Evolutionary conservation across 2,329 filamentous ascomycete genomes (phyloP).

Genomic region (Cytospora paraplurivora): DNA sequence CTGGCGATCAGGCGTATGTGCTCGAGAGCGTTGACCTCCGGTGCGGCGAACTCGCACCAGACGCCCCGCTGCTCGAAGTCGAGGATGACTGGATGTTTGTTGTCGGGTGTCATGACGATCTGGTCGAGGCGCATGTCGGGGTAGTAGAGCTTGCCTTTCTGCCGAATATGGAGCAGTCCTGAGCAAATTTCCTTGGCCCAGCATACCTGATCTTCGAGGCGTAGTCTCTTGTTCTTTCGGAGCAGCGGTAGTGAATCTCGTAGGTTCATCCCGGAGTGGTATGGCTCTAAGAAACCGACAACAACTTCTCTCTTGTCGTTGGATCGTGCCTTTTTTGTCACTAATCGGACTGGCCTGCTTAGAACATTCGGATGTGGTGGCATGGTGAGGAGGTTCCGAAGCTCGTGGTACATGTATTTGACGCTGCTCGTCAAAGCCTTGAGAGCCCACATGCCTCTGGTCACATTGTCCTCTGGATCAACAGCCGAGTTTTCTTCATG

Average conservation of each 20-base stretch:
- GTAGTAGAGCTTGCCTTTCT: constrained; percentile 52
- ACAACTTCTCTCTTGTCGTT: constrained; percentile 59
- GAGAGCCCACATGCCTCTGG: constrained; percentile 51
- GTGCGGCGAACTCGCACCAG: constrained; percentile 63
- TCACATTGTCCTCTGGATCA: not conserved
- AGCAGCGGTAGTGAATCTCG: constrained; percentile 57
- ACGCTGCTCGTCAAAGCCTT: constrained; percentile 60
- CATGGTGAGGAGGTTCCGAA: constrained; percentile 56
- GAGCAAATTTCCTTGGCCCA: constrained; percentile 57
- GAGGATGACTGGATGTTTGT: constrained; percentile 54
- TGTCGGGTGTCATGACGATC: constrained; percentile 51
- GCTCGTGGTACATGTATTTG: constrained; percentile 64
- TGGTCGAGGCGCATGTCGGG: constrained; percentile 63
- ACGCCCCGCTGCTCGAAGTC: constrained; percentile 66
- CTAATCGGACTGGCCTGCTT: constrained; percentile 52
- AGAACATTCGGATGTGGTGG: constrained; percentile 57
- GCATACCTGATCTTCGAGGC: constrained; percentile 48
- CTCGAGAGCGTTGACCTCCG: constrained; percentile 62
- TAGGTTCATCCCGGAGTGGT: constrained; percentile 55
- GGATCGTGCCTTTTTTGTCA: constrained; percentile 59
- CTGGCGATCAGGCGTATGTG: constrained; percentile 57
- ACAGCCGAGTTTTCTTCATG: not conserved
- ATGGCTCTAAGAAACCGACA: constrained; percentile 59
- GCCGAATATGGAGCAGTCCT: constrained; percentile 53
- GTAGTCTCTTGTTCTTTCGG: constrained; percentile 48